phyloP scores from a whole-genome alignment of 306 rosid species.

The Dryas octopetala region DNA sequence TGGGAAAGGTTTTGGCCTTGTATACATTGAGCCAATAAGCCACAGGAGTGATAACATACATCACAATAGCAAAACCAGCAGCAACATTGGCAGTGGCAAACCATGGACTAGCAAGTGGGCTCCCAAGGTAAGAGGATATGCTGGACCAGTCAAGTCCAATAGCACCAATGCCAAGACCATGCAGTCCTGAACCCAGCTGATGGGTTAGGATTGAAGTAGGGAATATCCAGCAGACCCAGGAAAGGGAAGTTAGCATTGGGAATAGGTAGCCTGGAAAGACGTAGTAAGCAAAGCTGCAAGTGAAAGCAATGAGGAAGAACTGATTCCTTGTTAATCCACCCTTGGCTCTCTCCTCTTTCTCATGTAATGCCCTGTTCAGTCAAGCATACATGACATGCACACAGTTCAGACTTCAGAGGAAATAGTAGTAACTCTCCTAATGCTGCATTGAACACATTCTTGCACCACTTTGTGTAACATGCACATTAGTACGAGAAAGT shows the following conservation, averaged over 20 bases:
- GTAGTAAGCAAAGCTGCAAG: slow-evolving; percentile 72
- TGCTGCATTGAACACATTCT: too few species aligned
- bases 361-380: slow-evolving; percentile 65
- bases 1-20: slow-evolving; percentile 68
- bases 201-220: slow-evolving; percentile 70
- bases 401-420: neutral
- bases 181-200: slow-evolving; percentile 75
- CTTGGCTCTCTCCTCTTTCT: slow-evolving; percentile 61
- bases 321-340: slow-evolving; percentile 58
- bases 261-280: slow-evolving; percentile 76
- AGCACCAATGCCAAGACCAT: slow-evolving; percentile 73
- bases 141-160: slow-evolving; percentile 80
- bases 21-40: slow-evolving; percentile 65
- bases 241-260: slow-evolving; percentile 67
- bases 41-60: slow-evolving; percentile 56
- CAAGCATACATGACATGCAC: neutral
- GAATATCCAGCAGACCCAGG: slow-evolving; percentile 77
- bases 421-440: neutral
- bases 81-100: slow-evolving; percentile 84
- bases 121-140: slow-evolving; percentile 70
- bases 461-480: too few species aligned
- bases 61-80: slow-evolving; percentile 56
- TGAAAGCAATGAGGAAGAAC: slow-evolving; percentile 67
- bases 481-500: too few species aligned
- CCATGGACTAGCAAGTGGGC: slow-evolving; percentile 94